phyloP scores from a whole-genome alignment of 805 yeast genomes.

The Jamesozyma hellenica region DNA sequence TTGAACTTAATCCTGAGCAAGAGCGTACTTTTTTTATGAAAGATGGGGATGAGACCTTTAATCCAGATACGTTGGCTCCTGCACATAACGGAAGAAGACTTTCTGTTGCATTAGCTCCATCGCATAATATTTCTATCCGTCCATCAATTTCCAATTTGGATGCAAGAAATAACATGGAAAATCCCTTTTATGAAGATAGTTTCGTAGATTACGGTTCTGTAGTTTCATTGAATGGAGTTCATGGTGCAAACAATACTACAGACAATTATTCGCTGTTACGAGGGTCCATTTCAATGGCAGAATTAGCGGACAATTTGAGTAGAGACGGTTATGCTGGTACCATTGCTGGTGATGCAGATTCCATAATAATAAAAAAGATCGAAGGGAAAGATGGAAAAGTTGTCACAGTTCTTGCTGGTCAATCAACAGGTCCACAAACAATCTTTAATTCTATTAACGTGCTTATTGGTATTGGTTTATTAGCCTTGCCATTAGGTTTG shows the following conservation, averaged over 20 bases:
- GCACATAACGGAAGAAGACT: slow-evolving; percentile 52
- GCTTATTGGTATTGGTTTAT: slow-evolving; percentile 63
- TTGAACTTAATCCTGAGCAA: slow-evolving; percentile 33
- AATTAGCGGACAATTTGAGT: slow-evolving; percentile 31
- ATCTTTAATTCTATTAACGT: slow-evolving; percentile 70
- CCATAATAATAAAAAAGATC: slow-evolving; percentile 47
- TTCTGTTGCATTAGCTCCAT: slow-evolving; percentile 30
- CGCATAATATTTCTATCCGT: slow-evolving; percentile 10
- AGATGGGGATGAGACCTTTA: slow-evolving; percentile 53
- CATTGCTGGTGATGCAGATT: slow-evolving; percentile 38
- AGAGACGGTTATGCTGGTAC: slow-evolving; percentile 25
- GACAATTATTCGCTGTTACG: slow-evolving; percentile 21
- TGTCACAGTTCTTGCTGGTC: slow-evolving; percentile 66
- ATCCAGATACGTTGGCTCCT: slow-evolving; percentile 61
- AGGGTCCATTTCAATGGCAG: slow-evolving; percentile 37
- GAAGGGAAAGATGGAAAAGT: slow-evolving; percentile 64
- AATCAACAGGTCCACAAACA: slow-evolving; percentile 72
- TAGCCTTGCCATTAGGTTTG: slow-evolving; percentile 64
- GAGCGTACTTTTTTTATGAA: slow-evolving; percentile 55
- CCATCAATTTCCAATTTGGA: slow-evolving; percentile 21
- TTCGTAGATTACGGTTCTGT: slow-evolving; percentile 36
- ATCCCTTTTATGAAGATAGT: slow-evolving; percentile 6
- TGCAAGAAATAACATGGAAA: slow-evolving; percentile 3
- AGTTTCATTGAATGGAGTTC: slow-evolving; percentile 1
- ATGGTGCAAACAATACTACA: background rate